Evolutionary conservation across 805 yeast genomes (phyloP).

Genomic region (Cephaloascus albidus): DNA sequence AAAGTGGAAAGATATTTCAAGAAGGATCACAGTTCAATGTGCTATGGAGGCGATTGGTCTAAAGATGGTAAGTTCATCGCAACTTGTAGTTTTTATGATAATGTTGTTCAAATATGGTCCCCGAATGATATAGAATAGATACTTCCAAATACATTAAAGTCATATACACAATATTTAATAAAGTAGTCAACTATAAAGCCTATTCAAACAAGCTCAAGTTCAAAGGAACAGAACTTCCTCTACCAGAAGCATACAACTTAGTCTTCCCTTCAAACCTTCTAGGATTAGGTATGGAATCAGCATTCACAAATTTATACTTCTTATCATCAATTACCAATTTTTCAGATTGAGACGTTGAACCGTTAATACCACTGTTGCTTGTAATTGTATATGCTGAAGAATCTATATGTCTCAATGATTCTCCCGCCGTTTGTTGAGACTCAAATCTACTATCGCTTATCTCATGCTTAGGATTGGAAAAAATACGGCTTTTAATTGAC

Average conservation of each 20-base stretch:
- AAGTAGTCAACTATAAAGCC: too few relatives aligned
- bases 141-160: too few relatives aligned
- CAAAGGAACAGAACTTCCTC: slow-evolving; percentile 87
- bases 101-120: slow-evolving; percentile 70
- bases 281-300: slow-evolving; percentile 76
- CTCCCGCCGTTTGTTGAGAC: slow-evolving; percentile 36
- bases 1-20: slow-evolving; percentile 36
- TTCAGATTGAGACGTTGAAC: slow-evolving; percentile 7
- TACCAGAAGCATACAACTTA: slow-evolving; percentile 89
- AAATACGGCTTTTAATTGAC: background rate
- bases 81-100: slow-evolving; percentile 91
- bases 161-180: background rate
- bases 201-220: slow-evolving; percentile 33
- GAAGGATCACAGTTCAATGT: slow-evolving; percentile 81
- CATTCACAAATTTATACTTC: slow-evolving; percentile 62
- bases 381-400: slow-evolving; percentile 59
- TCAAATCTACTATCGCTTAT: slow-evolving; percentile 15
- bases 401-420: slow-evolving; percentile 48
- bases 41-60: slow-evolving; percentile 92
- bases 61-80: slow-evolving; percentile 37
- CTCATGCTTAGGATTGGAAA: background rate
- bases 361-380: slow-evolving; percentile 16
- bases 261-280: slow-evolving; percentile 61
- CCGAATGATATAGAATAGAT: slow-evolving; percentile 6
- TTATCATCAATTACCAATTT: slow-evolving; percentile 54